Base-by-base conservation (phyloP, 2,329 filamentous ascomycete species). In the Aotearoamyces nothofagi region DNA sequence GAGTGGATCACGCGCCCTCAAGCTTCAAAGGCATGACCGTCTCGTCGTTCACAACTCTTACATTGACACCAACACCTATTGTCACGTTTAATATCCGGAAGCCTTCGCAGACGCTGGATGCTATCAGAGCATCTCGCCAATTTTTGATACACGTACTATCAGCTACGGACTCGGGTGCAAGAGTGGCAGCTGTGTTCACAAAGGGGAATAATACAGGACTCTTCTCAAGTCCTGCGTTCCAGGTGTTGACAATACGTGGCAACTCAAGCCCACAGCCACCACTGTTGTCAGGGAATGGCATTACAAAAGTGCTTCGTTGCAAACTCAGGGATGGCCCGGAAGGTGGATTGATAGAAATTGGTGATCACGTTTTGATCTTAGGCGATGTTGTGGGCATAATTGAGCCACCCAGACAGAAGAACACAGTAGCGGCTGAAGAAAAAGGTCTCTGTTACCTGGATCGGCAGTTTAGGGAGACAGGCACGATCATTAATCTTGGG, bases 31-130 rank as follows among this genome's bases (percentile, higher is more conserved):
- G 42, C 5, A 49, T 50, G 39, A 45, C 47, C 6, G 23, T 51
- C n/a, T 51, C 48, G 4, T 50, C 48, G 4, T 47, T 51, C 29
- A 47, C 39, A 2, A 45, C 45, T 5, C 30, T 49, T 3, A 40
- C 44, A 2, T 34, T 51, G 6, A 34, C 35, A n/a, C 44, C 44
- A 4, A 20, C 32, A 5, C 47, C 48, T 5, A 41, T 47, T 7
- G 31, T 50, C n/a, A 43, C 44, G 10, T 50, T 51, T 32, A 51
- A 51, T 19, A 45, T 50, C 25, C 34, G 39, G 12, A 31, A 27
- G n/a, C 47, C 46, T 5, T 48, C 44, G 1, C 29, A 33, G 5
- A 51, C 47, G 4, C 31, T 47, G 0, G 30, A 33, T 15, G 42
- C 45, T 4, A 24, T 50, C 3, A 32, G 29, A 22, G 11, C 32